Base-by-base conservation (phyloP, 2,329 filamentous ascomycete genomes). In the Diaporthe velutina region DNA sequence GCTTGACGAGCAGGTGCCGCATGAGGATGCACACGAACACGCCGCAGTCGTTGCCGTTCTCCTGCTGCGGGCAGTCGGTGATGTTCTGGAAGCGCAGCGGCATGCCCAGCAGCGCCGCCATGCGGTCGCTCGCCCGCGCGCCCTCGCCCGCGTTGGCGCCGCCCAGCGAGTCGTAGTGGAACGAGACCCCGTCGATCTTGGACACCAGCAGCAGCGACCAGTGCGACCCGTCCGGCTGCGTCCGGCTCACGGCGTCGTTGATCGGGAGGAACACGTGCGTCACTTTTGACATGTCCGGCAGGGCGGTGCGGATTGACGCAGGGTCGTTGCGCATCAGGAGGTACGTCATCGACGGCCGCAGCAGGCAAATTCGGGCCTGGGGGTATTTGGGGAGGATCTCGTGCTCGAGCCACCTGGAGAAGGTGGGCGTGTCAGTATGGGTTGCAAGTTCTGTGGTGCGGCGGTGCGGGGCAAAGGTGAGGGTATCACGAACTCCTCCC, bases 191-290 rank as follows among this genome's bases (percentile, higher is more conserved):
- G 81, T 99, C 97, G 67, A 98, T 92, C 54, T 95, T 90, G 17
- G 93, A 95, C 42, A 99, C 96, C 3, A 99, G 90, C 0, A 99
- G 91, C 0, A 99, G 87, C 0, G 95, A 98, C 97, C 97, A 99
- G 83, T 99, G 97, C 4, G 93, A 94, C 52, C 97, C 97, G 84
- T 98, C 96, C n/a, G 95, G 93, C 73, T 93, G 86, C 67, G 89
- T 90, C 64, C 93, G 91, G 78, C 95, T 94, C 61, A 90, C 89
- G 79, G 92, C 94, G 85, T 99, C 96, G 84, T 98, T 98, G 82
- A 99, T 93, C 28, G 97, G 97, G 3, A 99, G 90, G 85, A 99
- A 99, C 79, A 98, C 93, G 84, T 99, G 97, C 5, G 96, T 97
- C 55, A 94, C 94, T 72, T 89, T 89, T 50, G 85, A 86, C 84